These are phyloP conservation scores for Colletotrichum godetiae DNA, from an alignment of 2,329 filamentous ascomycete species.

Conservation along the genomic window DNA sequence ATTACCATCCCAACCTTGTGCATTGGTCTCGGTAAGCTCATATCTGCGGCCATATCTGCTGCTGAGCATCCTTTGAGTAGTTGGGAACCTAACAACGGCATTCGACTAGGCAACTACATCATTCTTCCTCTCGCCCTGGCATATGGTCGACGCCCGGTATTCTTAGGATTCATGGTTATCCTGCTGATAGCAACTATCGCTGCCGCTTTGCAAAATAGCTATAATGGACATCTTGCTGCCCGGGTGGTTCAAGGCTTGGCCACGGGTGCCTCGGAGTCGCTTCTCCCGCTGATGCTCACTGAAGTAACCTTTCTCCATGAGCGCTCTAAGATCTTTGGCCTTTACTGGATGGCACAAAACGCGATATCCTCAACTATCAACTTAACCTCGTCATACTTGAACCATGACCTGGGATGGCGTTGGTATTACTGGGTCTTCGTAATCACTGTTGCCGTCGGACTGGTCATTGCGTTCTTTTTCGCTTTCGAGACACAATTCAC, in stretches of 20 bases:
- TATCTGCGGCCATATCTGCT: no score
- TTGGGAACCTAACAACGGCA: neutral
- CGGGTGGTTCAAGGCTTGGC: constrained; percentile 50
- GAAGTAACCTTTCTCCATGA: constrained; percentile 54
- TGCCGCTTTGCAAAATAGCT: constrained; percentile 46
- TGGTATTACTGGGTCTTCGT: constrained; percentile 55
- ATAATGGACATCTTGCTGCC: constrained; percentile 48
- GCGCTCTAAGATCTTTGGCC: constrained; percentile 47
- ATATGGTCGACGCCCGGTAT: constrained; percentile 50
- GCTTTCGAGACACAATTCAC: constrained; percentile 53
- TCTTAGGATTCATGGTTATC: constrained; percentile 45
- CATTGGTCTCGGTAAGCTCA: constrained; percentile 45
- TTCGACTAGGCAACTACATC: constrained; percentile 43
- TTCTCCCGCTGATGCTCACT: constrained; percentile 51
- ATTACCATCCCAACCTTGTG: constrained; percentile 51
- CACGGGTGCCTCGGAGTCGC: constrained; percentile 51
- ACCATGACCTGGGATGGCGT: constrained; percentile 48
- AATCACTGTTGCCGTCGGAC: constrained; percentile 46
- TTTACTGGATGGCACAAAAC: constrained; percentile 53
- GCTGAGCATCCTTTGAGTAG: no score
- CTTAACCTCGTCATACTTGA: constrained; percentile 49
- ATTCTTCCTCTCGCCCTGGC: constrained; percentile 51
- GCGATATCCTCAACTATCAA: constrained; percentile 46
- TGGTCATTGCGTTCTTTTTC: constrained; percentile 50
- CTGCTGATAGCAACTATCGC: constrained; percentile 47